A percentile compares a stretch with the other conserved stretches of the same genome.
These are phyloP conservation scores for Zopfochytrium polystomum DNA, from an alignment of 371 early-diverging fungal genomes.

Conservation along the genomic window DNA sequence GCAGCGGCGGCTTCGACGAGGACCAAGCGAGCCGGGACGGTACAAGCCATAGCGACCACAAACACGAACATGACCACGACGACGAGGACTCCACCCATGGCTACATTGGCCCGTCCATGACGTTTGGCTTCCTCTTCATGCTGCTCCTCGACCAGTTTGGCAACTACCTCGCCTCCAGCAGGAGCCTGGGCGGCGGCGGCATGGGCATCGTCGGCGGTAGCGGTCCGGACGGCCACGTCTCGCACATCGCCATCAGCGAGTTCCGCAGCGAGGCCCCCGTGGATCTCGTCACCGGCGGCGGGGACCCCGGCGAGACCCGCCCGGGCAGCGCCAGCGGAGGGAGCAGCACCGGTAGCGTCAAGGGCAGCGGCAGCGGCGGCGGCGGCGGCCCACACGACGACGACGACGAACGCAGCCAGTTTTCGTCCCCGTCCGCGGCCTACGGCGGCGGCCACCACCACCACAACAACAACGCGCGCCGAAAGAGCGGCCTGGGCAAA, in stretches of 20 bases:
- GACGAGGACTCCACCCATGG: slow-evolving; percentile 49
- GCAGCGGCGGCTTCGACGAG: too few species aligned
- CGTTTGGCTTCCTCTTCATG: slow-evolving; percentile 87
- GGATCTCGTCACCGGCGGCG: too few species aligned
- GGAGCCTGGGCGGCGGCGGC: too few species aligned
- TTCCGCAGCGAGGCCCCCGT: too few species aligned
- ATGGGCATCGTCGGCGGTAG: too few species aligned
- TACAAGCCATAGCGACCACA: too few species aligned
- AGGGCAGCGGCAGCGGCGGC: background rate
- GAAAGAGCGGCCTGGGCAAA: slow-evolving; percentile 1
- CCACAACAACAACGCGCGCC: background rate
- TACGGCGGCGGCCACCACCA: background rate
- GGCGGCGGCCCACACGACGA: slow-evolving; percentile 6
- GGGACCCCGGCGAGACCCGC: slow-evolving; percentile 6
- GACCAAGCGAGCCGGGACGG: too few species aligned
- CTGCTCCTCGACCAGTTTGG: slow-evolving; percentile 76
- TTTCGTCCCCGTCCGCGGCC: too few species aligned
- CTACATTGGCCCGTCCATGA: slow-evolving; percentile 73
- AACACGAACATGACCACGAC: slow-evolving; percentile 24
- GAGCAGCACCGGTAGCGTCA: background rate
- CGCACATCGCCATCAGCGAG: too few species aligned
- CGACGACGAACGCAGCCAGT: slow-evolving; percentile 11
- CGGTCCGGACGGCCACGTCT: too few species aligned
- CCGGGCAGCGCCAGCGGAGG: background rate
- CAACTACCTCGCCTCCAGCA: too few species aligned